Percentiles rank a stretch among this genome's conserved stretches.
Conservation (phyloP, 2,329 filamentous ascomycete species). For the Aspergillus ochraceoroseus region DNA sequence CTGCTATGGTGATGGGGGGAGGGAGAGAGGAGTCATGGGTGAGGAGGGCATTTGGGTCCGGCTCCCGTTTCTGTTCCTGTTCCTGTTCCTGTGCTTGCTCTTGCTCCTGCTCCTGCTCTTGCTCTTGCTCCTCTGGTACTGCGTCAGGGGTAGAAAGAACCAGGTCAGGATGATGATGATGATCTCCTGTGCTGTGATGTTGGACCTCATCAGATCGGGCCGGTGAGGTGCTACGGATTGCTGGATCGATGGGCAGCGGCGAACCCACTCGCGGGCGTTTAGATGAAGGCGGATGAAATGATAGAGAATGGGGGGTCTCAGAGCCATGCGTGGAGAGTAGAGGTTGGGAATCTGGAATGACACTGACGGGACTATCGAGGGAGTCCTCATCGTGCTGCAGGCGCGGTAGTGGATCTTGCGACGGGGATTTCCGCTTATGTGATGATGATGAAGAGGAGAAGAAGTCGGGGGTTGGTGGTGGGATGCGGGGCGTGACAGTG, state of each 20-base stretch:
- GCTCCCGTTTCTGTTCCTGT: too few species aligned
- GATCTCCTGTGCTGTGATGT: background rate
- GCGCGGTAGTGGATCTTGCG: background rate
- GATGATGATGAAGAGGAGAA: background rate
- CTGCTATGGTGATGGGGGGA: conserved; percentile 1
- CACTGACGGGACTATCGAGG: conserved; percentile 35
- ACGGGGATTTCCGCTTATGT: too few species aligned
- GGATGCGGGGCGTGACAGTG: too few species aligned
- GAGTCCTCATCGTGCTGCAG: conserved; percentile 18
- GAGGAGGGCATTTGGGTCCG: too few species aligned
- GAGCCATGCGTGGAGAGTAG: conserved; percentile 5
- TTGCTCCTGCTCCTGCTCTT: too few species aligned
- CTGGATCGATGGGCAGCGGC: background rate
- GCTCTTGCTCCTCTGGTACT: too few species aligned
- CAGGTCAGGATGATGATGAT: background rate
- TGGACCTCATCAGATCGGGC: background rate
- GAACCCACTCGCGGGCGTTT: conserved; percentile 18
- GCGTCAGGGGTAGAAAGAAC: background rate
- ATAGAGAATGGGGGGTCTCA: background rate
- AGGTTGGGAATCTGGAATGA: conserved; percentile 41
- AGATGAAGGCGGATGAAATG: background rate
- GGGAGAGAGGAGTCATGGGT: too few species aligned
- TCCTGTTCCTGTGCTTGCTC: too few species aligned
- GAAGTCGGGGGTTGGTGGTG: background rate
- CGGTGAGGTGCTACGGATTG: background rate